Percentiles rank a stretch among this genome's conserved stretches.
These are phyloP conservation scores for Lepidium didymum DNA, from an alignment of 345 rosid genomes.

Conservation along the genomic window DNA sequence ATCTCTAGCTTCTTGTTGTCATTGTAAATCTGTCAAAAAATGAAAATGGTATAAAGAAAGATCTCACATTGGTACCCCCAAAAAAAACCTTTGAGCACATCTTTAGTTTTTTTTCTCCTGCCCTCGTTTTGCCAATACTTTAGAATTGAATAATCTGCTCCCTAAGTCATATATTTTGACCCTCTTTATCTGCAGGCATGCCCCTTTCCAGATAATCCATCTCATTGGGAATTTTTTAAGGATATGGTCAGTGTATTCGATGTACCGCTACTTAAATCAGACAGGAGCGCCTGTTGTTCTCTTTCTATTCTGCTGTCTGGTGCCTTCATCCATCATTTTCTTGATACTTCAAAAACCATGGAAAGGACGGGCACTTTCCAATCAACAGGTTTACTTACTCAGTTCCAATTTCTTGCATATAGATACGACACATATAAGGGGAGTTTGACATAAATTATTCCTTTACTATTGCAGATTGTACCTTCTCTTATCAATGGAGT, in stretches of 20 bases:
- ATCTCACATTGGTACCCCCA: too few species aligned
- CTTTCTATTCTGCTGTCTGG: conserved; percentile 79
- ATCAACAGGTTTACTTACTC: conserved; percentile 59
- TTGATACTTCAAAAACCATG: conserved; percentile 86
- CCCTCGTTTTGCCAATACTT: not conserved
- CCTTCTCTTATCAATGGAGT: conserved; percentile 91
- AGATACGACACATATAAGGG: not conserved
- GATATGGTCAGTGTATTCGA: conserved; percentile 95
- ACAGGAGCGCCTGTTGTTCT: conserved; percentile 87
- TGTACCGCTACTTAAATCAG: conserved; percentile 66
- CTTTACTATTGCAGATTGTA: conserved; percentile 50
- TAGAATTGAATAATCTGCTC: not conserved
- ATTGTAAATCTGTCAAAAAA: too few species aligned
- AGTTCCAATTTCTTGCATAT: not conserved
- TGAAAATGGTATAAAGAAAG: too few species aligned
- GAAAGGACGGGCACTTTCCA: conserved; percentile 91
- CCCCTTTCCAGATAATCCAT: conserved; percentile 82
- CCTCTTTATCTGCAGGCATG: conserved; percentile 42
- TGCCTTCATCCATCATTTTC: conserved; percentile 66
- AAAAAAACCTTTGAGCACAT: not conserved
- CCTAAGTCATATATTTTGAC: not conserved
- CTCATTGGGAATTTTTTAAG: conserved; percentile 67
- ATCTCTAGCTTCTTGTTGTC: too few species aligned
- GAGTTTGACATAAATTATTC: not conserved
- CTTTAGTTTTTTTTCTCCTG: not conserved